A percentile compares a stretch with the other conserved stretches of the same genome.
Evolutionary conservation across 2,329 filamentous ascomycete genomes (phyloP).

Genomic region (Beauveria caledonica): DNA sequence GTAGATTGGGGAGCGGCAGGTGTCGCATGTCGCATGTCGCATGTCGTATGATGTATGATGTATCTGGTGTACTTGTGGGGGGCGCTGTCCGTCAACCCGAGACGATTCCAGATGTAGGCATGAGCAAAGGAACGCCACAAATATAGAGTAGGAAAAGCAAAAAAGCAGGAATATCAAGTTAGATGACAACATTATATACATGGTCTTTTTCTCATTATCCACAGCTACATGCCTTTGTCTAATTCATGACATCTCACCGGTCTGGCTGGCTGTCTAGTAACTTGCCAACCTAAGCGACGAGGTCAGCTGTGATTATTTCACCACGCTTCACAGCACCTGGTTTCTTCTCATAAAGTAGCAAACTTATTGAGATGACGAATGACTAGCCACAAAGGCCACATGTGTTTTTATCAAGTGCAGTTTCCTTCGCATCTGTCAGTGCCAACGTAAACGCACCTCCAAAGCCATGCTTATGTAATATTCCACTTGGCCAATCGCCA

Average conservation of each 20-base stretch:
- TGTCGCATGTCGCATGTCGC: neutral
- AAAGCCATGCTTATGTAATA: constrained; percentile 9
- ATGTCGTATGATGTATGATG: too few relatives aligned
- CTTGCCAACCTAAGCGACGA: neutral
- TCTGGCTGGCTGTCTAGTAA: neutral
- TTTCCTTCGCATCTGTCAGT: neutral
- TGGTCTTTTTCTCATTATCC: too few relatives aligned
- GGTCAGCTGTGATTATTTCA: neutral
- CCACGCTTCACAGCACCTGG: neutral
- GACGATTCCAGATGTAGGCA: too few relatives aligned
- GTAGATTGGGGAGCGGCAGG: neutral
- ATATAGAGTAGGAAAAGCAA: too few relatives aligned
- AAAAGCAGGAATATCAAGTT: too few relatives aligned
- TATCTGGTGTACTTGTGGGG: neutral
- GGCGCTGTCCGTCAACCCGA: neutral
- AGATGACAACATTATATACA: too few relatives aligned
- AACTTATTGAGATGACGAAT: neutral
- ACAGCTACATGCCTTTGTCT: too few relatives aligned
- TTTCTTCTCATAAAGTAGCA: neutral
- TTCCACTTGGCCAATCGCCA: constrained; percentile 9
- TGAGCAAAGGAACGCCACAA: too few relatives aligned
- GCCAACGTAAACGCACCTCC: too few relatives aligned
- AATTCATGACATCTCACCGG: neutral
- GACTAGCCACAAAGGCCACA: neutral
- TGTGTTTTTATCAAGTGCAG: too few relatives aligned